Conservation (phyloP, 805 yeast genomes). For the Lipomyces orientalis region DNA sequence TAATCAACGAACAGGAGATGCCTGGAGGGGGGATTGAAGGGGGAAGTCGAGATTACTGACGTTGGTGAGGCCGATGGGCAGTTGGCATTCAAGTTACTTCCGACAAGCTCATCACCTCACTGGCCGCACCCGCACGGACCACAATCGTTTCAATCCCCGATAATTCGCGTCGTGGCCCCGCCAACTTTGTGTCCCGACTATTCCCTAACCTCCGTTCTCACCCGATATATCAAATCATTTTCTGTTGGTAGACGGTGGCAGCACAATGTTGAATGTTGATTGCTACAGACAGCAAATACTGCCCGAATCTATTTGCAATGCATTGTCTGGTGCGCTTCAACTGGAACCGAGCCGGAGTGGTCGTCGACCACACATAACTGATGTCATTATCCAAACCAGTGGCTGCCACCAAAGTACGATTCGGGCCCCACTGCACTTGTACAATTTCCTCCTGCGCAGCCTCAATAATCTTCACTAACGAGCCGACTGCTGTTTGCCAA, state of each 20-base stretch:
- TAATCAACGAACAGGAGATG: background rate
- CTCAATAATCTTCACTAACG: slow-evolving; percentile 85
- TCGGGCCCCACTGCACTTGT: slow-evolving; percentile 85
- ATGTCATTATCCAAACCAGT: slow-evolving; percentile 85
- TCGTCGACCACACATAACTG: slow-evolving; percentile 80
- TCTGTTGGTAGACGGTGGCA: background rate
- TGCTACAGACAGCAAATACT: background rate
- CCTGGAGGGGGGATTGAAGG: no score
- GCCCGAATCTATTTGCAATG: background rate
- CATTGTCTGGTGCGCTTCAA: no score
- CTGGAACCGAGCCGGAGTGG: slow-evolving; percentile 70
- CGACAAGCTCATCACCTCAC: no score
- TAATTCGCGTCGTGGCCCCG: no score
- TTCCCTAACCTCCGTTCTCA: background rate
- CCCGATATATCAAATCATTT: no score
- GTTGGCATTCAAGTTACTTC: no score
- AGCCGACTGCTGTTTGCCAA: slow-evolving; percentile 90
- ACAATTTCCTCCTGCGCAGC: slow-evolving; percentile 88
- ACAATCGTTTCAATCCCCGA: background rate
- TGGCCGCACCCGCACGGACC: background rate
- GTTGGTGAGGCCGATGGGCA: no score
- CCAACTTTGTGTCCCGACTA: no score
- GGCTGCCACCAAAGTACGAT: slow-evolving; percentile 74
- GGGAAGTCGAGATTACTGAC: no score
- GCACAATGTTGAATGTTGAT: background rate